phyloP scores from a whole-genome alignment of 1,284 basidiomycete species.

The Testicularia cyperi region DNA sequence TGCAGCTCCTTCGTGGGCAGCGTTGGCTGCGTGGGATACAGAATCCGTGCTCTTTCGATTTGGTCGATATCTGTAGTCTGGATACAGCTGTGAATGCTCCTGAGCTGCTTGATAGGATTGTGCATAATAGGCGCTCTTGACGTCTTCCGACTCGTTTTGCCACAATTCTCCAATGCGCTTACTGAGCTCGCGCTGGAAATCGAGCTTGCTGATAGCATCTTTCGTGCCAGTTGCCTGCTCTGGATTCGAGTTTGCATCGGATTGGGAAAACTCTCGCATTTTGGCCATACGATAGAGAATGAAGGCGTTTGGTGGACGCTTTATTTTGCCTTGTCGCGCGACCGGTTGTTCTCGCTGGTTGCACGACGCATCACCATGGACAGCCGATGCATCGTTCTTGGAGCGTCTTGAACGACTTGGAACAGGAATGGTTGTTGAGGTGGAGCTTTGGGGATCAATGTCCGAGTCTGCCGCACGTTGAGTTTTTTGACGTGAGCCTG shows the following conservation, averaged over 20 bases:
- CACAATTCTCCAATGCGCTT: conserved; percentile 23
- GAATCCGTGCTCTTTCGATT: too few relatives aligned
- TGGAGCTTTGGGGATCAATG: too few relatives aligned
- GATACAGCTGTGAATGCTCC: conserved; percentile 18
- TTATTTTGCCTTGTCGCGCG: conserved; percentile 17
- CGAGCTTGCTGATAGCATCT: conserved; percentile 12
- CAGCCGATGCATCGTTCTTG: too few relatives aligned
- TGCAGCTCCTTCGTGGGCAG: too few relatives aligned
- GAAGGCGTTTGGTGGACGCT: conserved; percentile 34
- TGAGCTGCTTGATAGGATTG: conserved; percentile 15
- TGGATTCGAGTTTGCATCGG: too few relatives aligned
- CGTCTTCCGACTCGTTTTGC: conserved; percentile 10
- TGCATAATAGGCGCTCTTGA: conserved; percentile 19
- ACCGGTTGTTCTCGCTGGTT: too few relatives aligned
- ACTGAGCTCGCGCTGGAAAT: conserved; percentile 28
- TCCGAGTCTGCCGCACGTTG: too few relatives aligned
- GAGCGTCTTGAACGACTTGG: too few relatives aligned
- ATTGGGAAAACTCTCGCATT: conserved; percentile 9
- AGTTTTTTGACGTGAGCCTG: too few relatives aligned
- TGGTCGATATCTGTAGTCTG: conserved; percentile 26
- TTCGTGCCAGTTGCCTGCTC: background rate
- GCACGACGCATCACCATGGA: too few relatives aligned
- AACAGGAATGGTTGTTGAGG: too few relatives aligned
- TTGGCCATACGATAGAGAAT: conserved; percentile 29
- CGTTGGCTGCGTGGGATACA: too few relatives aligned